These are phyloP conservation scores for Aegle marmelos DNA, from an alignment of 345 rosid genomes.

Conservation along the genomic window DNA sequence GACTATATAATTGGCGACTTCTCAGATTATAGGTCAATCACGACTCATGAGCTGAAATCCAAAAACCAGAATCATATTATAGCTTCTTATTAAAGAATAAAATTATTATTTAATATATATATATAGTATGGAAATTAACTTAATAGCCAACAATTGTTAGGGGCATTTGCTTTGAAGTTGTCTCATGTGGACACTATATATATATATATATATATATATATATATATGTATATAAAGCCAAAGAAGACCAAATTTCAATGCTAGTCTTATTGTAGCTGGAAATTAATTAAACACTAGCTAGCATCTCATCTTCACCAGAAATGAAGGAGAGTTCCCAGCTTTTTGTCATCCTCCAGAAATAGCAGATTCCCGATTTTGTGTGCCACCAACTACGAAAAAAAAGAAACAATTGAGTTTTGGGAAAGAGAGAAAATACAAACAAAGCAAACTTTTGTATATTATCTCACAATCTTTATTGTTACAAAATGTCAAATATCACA, in stretches of 20 bases:
- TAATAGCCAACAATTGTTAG: not conserved
- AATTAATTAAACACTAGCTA: not conserved
- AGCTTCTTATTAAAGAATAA: not conserved
- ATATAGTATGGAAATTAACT: conserved; percentile 6
- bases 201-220: conserved; percentile 17
- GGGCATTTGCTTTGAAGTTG: conserved; percentile 15
- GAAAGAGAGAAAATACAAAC: conserved; percentile 2
- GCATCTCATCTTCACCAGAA: conserved; percentile 20
- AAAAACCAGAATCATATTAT: not conserved
- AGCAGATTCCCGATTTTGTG: conserved; percentile 36
- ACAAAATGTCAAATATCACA: conserved; percentile 53
- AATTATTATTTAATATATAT: not conserved
- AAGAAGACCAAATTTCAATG: conserved; percentile 43
- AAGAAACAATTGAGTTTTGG: not conserved
- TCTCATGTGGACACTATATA: conserved; percentile 8
- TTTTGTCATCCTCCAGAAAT: conserved; percentile 37
- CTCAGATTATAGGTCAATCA: not conserved
- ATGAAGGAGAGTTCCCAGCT: conserved; percentile 34
- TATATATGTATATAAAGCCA: conserved; percentile 47
- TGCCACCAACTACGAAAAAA: conserved; percentile 16
- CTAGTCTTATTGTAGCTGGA: not conserved
- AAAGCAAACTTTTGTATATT: not conserved
- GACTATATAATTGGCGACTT: not conserved
- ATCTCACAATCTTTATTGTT: not conserved
- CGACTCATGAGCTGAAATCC: not conserved